phyloP scores from a whole-genome alignment of 2,329 filamentous ascomycete genomes.

The Ceratocystis lukuohia region DNA sequence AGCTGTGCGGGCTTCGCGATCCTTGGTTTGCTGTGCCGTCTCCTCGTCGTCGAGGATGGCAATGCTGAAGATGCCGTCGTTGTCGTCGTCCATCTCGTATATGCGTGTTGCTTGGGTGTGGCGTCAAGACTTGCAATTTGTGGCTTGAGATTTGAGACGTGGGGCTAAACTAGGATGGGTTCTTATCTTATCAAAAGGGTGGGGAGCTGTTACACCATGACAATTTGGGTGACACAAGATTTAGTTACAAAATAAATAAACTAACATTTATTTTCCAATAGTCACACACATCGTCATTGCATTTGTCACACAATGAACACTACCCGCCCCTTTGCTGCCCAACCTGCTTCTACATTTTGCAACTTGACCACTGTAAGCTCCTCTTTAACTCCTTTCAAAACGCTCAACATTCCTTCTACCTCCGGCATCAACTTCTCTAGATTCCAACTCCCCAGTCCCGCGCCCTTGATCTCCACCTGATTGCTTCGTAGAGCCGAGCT shows the following conservation, averaged over 20 bases:
- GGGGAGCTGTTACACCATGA: not conserved
- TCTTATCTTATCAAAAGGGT: conserved; percentile 12
- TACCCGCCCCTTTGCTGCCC: conserved; percentile 24
- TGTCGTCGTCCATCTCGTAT: conserved; percentile 21
- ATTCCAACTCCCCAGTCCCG: conserved; percentile 34
- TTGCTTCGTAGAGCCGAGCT: conserved; percentile 34
- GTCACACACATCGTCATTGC: not conserved
- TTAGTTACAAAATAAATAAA: not conserved
- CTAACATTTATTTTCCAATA: not conserved
- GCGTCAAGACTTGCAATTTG: no score
- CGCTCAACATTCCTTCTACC: conserved; percentile 23
- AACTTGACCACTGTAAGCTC: conserved; percentile 22
- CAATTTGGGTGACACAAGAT: not conserved
- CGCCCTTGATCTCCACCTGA: conserved; percentile 35
- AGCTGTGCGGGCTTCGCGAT: conserved; percentile 26
- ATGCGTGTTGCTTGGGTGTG: not conserved
- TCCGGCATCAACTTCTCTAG: conserved; percentile 24
- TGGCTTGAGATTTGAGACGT: no score
- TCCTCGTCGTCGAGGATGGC: conserved; percentile 27
- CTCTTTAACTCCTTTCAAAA: conserved; percentile 22
- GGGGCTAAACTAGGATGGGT: not conserved
- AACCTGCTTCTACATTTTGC: conserved; percentile 24
- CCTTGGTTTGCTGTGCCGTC: conserved; percentile 23
- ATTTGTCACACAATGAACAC: conserved; percentile 21
- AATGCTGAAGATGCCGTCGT: conserved; percentile 27